Evolutionary conservation across 805 yeast genomes (phyloP).

Genomic region (Priceomyces fermenticarens): DNA sequence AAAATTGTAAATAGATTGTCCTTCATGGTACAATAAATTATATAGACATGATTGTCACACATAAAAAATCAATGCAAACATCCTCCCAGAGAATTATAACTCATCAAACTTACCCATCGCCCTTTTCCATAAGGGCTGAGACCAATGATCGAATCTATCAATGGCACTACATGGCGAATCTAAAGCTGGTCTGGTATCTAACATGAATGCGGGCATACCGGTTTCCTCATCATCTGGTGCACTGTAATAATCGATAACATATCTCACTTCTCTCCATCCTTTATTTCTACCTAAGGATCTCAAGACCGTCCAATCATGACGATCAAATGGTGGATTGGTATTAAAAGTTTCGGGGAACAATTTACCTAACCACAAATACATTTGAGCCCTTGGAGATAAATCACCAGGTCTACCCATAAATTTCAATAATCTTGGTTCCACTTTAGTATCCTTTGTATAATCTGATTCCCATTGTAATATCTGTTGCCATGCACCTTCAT

Average conservation of each 20-base stretch:
- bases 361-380: constrained; percentile 62
- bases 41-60: neutral
- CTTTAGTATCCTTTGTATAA: constrained; percentile 51
- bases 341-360: constrained; percentile 71
- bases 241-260: constrained; percentile 94
- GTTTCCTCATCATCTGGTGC: constrained; percentile 86
- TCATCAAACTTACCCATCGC: constrained; percentile 59
- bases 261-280: constrained; percentile 73
- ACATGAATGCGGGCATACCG: constrained; percentile 86
- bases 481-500: constrained; percentile 98
- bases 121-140: constrained; percentile 61
- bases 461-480: constrained; percentile 87
- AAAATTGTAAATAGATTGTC: constrained; percentile 6
- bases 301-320: constrained; percentile 98
- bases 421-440: constrained; percentile 72
- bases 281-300: constrained; percentile 49
- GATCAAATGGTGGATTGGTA: constrained; percentile 87
- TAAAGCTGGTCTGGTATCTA: constrained; percentile 94
- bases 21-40: neutral
- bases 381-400: constrained; percentile 78
- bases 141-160: constrained; percentile 72
- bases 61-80: neutral
- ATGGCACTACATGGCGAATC: constrained; percentile 61
- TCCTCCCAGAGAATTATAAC: neutral
- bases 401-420: constrained; percentile 93